A percentile compares a stretch with the other conserved stretches of the same genome.
These are phyloP conservation scores for Thraustochytrium sp. DNA, from an alignment of 352 stramenopile genomes.

Conservation along the genomic window DNA sequence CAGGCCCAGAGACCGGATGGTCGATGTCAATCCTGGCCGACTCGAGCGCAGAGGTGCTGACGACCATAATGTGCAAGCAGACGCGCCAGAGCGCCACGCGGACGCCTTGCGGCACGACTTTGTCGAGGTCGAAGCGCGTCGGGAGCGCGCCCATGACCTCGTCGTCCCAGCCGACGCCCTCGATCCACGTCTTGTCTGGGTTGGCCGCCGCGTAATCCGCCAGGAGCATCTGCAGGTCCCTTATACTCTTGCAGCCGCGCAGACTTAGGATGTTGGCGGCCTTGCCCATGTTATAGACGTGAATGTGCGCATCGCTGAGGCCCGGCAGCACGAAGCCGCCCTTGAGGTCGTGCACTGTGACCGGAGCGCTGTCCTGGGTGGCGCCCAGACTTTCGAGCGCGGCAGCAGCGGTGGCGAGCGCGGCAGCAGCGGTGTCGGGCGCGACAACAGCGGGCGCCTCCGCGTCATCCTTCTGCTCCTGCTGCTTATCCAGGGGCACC, in stretches of 20 bases:
- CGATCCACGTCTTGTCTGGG: conserved; percentile 65
- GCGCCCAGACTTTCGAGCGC: too few species aligned
- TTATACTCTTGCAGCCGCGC: conserved; percentile 63
- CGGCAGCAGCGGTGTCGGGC: too few species aligned
- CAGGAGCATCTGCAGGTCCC: conserved; percentile 62
- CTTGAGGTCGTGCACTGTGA: conserved; percentile 1
- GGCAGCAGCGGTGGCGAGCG: too few species aligned
- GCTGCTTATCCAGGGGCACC: too few species aligned
- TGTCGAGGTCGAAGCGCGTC: conserved; percentile 67
- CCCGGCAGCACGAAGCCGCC: conserved; percentile 63
- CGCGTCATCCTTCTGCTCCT: too few species aligned
- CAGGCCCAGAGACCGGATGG: neutral
- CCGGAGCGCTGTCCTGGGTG: too few species aligned
- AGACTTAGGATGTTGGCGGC: conserved; percentile 73
- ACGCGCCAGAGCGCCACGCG: conserved; percentile 73
- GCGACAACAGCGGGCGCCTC: too few species aligned
- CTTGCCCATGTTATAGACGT: conserved; percentile 73
- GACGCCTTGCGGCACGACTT: conserved; percentile 57
- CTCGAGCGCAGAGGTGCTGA: conserved; percentile 73
- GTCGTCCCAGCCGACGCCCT: conserved; percentile 76
- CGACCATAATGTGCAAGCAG: conserved; percentile 77
- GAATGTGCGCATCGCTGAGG: conserved; percentile 77
- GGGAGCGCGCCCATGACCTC: conserved; percentile 61
- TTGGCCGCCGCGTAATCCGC: conserved; percentile 59
- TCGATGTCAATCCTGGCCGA: conserved; percentile 58